Conservation (phyloP, 176 grass and related monocot genomes). For the Hordeum vulgare region DNA sequence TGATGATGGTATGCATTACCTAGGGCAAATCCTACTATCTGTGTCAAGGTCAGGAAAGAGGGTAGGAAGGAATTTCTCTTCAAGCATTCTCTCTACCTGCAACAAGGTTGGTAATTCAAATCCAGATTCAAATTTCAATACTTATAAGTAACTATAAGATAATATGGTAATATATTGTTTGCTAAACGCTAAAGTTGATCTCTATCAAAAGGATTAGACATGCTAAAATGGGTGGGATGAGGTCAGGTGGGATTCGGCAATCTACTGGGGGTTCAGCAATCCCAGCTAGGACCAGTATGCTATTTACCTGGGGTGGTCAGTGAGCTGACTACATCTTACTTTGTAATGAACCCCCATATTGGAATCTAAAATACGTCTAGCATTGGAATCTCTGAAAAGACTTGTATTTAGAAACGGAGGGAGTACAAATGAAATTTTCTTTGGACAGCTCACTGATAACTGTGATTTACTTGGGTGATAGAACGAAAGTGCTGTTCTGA, state of each 20-base stretch:
- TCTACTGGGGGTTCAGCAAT: not conserved
- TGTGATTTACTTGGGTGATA: not conserved
- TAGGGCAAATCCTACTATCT: conserved; percentile 69
- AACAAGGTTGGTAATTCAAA: conserved; percentile 17
- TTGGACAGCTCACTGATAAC: not conserved
- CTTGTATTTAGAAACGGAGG: too few relatives aligned
- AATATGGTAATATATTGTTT: not conserved
- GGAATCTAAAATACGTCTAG: too few relatives aligned
- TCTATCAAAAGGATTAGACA: not conserved
- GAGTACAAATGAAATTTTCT: not conserved
- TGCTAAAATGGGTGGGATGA: not conserved
- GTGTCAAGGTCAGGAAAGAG: conserved; percentile 62
- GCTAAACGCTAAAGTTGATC: not conserved
- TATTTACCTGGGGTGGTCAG: not conserved
- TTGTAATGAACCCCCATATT: too few relatives aligned
- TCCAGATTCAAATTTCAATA: conserved; percentile 17
- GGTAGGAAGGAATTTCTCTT: conserved; percentile 67
- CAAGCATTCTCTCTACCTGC: conserved; percentile 90
- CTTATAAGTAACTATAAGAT: not conserved
- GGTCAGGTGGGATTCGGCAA: not conserved
- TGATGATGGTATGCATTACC: conserved; percentile 35
- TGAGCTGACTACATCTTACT: not conserved
- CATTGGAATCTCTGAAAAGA: too few relatives aligned
- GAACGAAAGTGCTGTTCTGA: not conserved
- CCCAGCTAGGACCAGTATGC: not conserved